Percentiles rank a stretch among this genome's conserved stretches.
Evolutionary conservation across 1,284 basidiomycete genomes (phyloP).

Genomic region (Ceratobasidium sp.): DNA sequence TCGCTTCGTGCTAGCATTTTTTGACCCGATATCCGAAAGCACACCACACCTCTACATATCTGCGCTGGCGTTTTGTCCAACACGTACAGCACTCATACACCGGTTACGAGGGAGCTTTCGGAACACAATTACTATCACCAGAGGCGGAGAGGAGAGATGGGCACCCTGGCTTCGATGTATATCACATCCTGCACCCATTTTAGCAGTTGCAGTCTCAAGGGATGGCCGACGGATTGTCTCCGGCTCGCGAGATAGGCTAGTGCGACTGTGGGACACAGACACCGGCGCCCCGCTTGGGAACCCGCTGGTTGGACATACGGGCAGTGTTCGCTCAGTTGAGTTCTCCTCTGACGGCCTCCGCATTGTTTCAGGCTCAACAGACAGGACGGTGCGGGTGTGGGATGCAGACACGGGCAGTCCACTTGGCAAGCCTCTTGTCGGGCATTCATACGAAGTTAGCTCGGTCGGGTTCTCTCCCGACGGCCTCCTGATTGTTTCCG

Average conservation of each 20-base stretch:
- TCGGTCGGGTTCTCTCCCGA: conserved; percentile 45
- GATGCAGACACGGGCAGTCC: neutral
- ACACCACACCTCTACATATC: conserved; percentile 40
- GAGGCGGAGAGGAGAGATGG: conserved; percentile 1
- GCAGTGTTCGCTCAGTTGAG: conserved; percentile 26
- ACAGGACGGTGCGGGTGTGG: conserved; percentile 40
- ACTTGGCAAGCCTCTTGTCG: conserved; percentile 12
- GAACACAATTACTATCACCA: conserved; percentile 1
- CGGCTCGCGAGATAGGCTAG: conserved; percentile 12
- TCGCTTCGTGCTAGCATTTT: conserved; percentile 20
- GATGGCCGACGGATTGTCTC: conserved; percentile 8
- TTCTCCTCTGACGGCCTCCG: conserved; percentile 36
- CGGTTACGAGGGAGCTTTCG: neutral
- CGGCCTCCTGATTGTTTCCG: conserved; percentile 40
- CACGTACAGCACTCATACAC: neutral
- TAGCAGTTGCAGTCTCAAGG: too few relatives aligned
- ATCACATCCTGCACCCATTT: too few relatives aligned
- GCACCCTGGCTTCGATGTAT: neutral
- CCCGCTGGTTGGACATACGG: conserved; percentile 27
- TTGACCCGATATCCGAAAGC: conserved; percentile 28
- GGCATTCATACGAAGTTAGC: conserved; percentile 30
- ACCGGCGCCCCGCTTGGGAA: neutral
- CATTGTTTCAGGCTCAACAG: conserved; percentile 28
- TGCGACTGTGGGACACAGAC: conserved; percentile 22
- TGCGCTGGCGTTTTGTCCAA: conserved; percentile 35